phyloP scores from a whole-genome alignment of 306 rosid species.

The Arachis stenosperma region DNA sequence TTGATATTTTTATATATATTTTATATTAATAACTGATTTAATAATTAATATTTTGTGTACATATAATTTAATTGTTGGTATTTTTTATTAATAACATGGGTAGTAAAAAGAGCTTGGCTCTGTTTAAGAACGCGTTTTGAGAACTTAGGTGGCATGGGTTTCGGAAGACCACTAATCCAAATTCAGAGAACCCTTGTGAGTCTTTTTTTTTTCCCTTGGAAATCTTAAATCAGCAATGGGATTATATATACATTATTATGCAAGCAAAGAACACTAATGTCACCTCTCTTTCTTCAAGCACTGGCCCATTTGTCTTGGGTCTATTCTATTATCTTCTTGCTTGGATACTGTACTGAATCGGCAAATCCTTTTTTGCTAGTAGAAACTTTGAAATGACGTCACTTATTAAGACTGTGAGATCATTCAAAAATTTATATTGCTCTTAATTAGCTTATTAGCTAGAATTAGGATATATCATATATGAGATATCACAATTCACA shows the following conservation, averaged over 20 bases:
- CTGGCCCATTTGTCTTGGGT: slow-evolving; percentile 2
- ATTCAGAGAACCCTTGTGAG: slow-evolving; percentile 27
- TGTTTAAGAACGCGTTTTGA: slow-evolving; percentile 66
- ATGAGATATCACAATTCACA: too few relatives aligned
- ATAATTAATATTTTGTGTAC: too few relatives aligned
- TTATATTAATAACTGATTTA: too few relatives aligned
- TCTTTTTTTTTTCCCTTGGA: slow-evolving; percentile 8
- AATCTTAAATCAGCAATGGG: slow-evolving; percentile 35
- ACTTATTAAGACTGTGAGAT: neutral
- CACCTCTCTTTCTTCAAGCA: neutral
- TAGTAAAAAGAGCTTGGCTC: slow-evolving; percentile 33
- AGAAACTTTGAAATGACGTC: slow-evolving; percentile 23
- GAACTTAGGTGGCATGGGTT: slow-evolving; percentile 51
- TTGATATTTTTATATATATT: too few relatives aligned
- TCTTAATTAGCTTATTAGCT: too few relatives aligned
- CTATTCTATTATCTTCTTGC: neutral
- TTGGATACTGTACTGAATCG: neutral
- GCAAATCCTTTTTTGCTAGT: neutral
- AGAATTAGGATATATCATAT: too few relatives aligned
- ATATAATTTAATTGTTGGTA: too few relatives aligned
- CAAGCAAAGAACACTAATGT: too few relatives aligned
- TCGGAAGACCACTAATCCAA: slow-evolving; percentile 35
- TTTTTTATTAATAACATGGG: neutral
- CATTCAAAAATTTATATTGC: neutral
- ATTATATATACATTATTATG: neutral